Evolutionary conservation across 2,329 filamentous ascomycete genomes (phyloP).

Genomic region (Thelonectria discophora): DNA sequence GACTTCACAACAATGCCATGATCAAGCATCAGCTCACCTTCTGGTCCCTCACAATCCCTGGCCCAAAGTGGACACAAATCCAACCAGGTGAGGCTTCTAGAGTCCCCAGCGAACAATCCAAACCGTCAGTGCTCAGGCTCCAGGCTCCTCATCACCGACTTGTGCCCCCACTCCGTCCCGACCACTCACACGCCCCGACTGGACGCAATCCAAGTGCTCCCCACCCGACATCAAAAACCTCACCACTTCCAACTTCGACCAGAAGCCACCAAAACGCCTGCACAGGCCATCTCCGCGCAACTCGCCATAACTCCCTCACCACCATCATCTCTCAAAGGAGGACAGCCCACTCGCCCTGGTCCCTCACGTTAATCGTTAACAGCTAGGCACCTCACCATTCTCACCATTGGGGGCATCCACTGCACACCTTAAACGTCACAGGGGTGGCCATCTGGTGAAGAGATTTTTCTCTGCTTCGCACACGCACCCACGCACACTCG

Average conservation of each 20-base stretch:
- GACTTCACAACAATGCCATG: not conserved
- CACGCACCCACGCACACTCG: conserved; percentile 6
- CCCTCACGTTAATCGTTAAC: conserved; percentile 20
- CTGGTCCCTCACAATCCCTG: conserved; percentile 8
- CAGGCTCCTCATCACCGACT: conserved; percentile 7
- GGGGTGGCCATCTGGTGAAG: conserved; percentile 14
- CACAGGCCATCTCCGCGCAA: conserved; percentile 20
- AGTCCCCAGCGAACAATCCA: conserved; percentile 17
- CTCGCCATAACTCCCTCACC: conserved; percentile 17
- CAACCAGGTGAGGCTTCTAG: conserved; percentile 20
- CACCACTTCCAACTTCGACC: conserved; percentile 8
- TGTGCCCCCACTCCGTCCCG: conserved; percentile 8
- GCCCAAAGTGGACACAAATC: conserved; percentile 10
- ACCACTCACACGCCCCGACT: conserved; percentile 15
- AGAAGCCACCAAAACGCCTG: conserved; percentile 19
- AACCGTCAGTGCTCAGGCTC: conserved; percentile 11
- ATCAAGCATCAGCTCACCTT: not conserved
- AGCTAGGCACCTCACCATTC: conserved; percentile 5
- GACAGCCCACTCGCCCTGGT: conserved; percentile 23
- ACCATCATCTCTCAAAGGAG: conserved; percentile 13
- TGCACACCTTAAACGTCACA: conserved; percentile 4
- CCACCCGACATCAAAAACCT: conserved; percentile 24
- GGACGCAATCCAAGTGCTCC: conserved; percentile 13
- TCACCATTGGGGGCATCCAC: conserved; percentile 2
- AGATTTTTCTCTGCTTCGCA: conserved; percentile 13